phyloP scores from a whole-genome alignment of 2,329 filamentous ascomycete species.

The Fusarium nodosum region DNA sequence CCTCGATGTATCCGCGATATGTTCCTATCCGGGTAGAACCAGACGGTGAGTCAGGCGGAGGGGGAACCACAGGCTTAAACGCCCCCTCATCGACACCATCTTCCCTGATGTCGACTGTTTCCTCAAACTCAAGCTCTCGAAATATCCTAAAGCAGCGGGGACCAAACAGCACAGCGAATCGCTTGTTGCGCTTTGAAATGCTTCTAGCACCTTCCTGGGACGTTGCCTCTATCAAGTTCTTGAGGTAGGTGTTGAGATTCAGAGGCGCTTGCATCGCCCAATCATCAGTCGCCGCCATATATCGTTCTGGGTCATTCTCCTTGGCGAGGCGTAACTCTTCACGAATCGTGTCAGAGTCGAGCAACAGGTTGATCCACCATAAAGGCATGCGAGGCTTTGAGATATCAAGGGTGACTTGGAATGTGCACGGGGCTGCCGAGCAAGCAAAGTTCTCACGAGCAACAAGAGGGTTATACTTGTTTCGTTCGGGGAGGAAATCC shows the following conservation, averaged over 20 bases:
- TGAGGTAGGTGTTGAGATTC: slow-evolving; percentile 66
- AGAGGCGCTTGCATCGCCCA: slow-evolving; percentile 58
- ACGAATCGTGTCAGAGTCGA: slow-evolving; percentile 61
- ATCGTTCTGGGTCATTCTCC: slow-evolving; percentile 63
- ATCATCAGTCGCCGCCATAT: slow-evolving; percentile 58
- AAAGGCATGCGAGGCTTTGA: slow-evolving; percentile 62
- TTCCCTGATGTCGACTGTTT: slow-evolving; percentile 54
- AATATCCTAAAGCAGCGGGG: slow-evolving; percentile 64
- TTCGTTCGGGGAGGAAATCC: slow-evolving; percentile 44
- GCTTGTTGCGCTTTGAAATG: slow-evolving; percentile 70
- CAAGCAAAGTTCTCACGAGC: slow-evolving; percentile 59
- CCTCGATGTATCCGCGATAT: slow-evolving; percentile 63
- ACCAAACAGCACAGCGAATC: slow-evolving; percentile 67
- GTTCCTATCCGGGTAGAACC: slow-evolving; percentile 57
- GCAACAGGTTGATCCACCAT: slow-evolving; percentile 60
- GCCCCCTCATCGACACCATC: slow-evolving; percentile 58
- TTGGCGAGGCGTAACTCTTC: slow-evolving; percentile 57
- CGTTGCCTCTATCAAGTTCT: slow-evolving; percentile 60
- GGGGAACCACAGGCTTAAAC: slow-evolving; percentile 54
- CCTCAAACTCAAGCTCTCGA: slow-evolving; percentile 63
- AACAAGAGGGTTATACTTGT: slow-evolving; percentile 58
- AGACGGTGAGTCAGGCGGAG: slow-evolving; percentile 53
- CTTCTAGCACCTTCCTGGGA: slow-evolving; percentile 56
- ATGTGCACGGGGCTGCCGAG: slow-evolving; percentile 58
- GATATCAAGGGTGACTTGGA: slow-evolving; percentile 62